These are phyloP conservation scores for Fusarium phyllophilum DNA, from an alignment of 2,329 filamentous ascomycete genomes.

Conservation along the genomic window DNA sequence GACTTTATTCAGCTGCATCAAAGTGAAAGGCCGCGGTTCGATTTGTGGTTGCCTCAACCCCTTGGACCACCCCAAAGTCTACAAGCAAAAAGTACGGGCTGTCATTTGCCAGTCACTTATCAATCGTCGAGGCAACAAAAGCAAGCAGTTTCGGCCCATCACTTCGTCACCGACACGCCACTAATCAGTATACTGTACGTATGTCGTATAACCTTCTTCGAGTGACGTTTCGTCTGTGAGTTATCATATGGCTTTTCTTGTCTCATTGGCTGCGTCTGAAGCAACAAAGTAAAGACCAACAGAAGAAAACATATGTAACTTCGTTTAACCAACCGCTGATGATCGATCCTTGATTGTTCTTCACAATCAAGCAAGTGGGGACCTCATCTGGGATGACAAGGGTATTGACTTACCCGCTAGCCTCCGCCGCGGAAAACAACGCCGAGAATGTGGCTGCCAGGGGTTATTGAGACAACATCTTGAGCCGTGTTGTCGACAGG, in stretches of 20 bases:
- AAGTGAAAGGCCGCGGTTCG: background rate
- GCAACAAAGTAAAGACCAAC: background rate
- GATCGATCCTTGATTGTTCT: background rate
- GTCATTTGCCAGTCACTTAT: background rate
- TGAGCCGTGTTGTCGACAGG: background rate
- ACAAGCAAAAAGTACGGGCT: background rate
- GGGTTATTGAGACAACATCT: background rate
- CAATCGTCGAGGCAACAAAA: conserved; percentile 22
- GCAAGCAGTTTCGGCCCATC: conserved; percentile 7
- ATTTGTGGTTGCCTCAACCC: background rate
- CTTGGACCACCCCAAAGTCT: background rate
- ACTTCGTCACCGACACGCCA: background rate
- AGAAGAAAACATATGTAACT: conserved; percentile 22
- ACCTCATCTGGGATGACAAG: conserved; percentile 3
- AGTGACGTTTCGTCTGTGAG: background rate
- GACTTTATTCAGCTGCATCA: background rate
- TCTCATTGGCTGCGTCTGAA: conserved; percentile 5
- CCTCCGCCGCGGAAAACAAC: conserved; percentile 1
- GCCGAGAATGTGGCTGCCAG: conserved; percentile 15
- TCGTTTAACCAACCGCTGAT: background rate
- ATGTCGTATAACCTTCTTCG: background rate
- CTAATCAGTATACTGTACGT: background rate
- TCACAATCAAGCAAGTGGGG: background rate
- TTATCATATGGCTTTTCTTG: background rate
- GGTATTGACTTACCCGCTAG: conserved; percentile 7